Percentiles rank a stretch among this genome's conserved stretches.
These are phyloP conservation scores for Clitopilus hobsonii DNA, from an alignment of 768 basidiomycete genomes.

Conservation along the genomic window DNA sequence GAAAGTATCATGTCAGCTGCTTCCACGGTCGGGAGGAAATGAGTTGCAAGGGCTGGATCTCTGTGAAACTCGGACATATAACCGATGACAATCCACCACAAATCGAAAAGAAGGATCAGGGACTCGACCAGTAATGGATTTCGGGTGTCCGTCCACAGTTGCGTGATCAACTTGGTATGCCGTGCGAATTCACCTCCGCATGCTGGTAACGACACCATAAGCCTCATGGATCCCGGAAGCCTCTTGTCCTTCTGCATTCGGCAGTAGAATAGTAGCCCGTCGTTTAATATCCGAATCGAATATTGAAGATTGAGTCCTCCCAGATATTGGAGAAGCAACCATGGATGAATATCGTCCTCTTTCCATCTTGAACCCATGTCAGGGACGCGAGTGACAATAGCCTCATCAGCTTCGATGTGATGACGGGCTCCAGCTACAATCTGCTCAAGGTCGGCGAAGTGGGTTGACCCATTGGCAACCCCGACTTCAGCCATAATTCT, in stretches of 20 bases:
- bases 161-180: not conserved
- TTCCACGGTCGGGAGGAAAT: not conserved
- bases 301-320: not conserved
- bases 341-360: not conserved
- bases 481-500: not conserved
- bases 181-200: not conserved
- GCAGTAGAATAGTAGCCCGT: not conserved
- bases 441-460: not conserved
- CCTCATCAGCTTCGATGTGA: not conserved
- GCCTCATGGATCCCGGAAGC: not conserved
- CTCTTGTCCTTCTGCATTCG: not conserved
- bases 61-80: not conserved
- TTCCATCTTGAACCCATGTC: not conserved
- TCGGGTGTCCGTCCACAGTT: not conserved
- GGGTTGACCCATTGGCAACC: not conserved
- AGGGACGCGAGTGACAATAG: not conserved
- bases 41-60: not conserved
- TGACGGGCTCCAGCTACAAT: not conserved
- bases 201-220: not conserved
- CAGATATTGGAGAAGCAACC: not conserved
- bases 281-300: not conserved
- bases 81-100: not conserved
- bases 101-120: not conserved
- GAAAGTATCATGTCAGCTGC: not conserved
- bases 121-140: not conserved